Percentiles rank a stretch among this genome's conserved stretches.
Evolutionary conservation across 73 alveolate species (phyloP).

Genomic region (Tetrahymena borealis): DNA sequence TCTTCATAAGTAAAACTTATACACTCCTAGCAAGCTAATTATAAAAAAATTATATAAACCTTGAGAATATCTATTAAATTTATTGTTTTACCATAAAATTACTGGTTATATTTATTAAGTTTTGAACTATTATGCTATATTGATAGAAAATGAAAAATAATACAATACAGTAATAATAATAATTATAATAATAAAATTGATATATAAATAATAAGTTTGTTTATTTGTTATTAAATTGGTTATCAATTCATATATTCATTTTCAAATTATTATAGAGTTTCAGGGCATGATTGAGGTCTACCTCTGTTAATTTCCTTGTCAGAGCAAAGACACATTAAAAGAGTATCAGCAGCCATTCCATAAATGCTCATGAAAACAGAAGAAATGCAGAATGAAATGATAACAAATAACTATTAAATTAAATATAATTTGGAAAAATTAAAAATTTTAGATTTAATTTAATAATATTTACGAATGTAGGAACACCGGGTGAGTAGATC

Average conservation of each 20-base stretch:
- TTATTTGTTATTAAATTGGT: not conserved
- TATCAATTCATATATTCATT: not conserved
- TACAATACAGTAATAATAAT: too few relatives aligned
- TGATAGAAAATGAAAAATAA: too few relatives aligned
- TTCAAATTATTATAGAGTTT: not conserved
- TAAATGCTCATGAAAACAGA: slow-evolving; percentile 1
- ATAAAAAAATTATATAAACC: too few relatives aligned
- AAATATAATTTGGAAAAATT: not conserved
- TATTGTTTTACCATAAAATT: too few relatives aligned
- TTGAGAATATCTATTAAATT: too few relatives aligned
- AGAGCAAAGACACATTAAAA: slow-evolving; percentile 1
- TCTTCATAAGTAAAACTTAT: too few relatives aligned
- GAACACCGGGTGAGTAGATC: slow-evolving; percentile 72
- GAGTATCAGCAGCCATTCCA: slow-evolving; percentile 7
- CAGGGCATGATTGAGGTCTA: not conserved
- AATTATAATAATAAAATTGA: not conserved
- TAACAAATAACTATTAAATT: not conserved
- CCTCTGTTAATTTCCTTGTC: slow-evolving; percentile 5
- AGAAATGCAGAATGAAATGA: not conserved
- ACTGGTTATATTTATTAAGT: too few relatives aligned
- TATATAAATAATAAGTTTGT: not conserved
- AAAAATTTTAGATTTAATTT: not conserved
- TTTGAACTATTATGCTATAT: too few relatives aligned
- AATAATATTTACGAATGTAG: slow-evolving; percentile 7
- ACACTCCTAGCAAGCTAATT: too few relatives aligned